Conservation (phyloP, 345 rosid species). For the Dipteronia dyeriana region DNA sequence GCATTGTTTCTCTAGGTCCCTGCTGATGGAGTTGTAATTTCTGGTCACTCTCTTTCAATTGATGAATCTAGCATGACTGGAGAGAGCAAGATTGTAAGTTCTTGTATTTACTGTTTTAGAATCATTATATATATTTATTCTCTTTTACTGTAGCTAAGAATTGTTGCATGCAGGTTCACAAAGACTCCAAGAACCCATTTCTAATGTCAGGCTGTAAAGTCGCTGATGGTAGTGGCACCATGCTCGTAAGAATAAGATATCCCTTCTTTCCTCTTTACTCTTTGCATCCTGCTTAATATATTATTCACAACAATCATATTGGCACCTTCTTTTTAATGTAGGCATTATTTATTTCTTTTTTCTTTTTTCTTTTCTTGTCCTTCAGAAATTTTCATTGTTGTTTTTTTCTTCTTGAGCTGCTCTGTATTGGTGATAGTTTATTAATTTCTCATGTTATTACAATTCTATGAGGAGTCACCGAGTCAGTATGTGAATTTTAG, state of each 20-base stretch:
- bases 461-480: too few species aligned
- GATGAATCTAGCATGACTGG: constrained; percentile 99
- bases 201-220: constrained; percentile 99
- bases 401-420: background rate
- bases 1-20: constrained; percentile 61
- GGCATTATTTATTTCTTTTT: background rate
- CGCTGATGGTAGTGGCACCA: constrained; percentile 91
- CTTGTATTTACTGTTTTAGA: constrained; percentile 1
- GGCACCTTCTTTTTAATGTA: background rate
- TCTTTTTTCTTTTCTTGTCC: background rate
- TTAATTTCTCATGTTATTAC: too few species aligned
- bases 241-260: constrained; percentile 62
- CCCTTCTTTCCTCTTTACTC: background rate
- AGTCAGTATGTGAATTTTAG: too few species aligned
- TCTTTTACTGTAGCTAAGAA: constrained; percentile 20
- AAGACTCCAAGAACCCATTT: constrained; percentile 77
- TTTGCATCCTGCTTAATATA: background rate
- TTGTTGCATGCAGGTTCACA: constrained; percentile 60
- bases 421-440: too few species aligned
- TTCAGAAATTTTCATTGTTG: background rate
- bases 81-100: constrained; percentile 87
- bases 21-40: constrained; percentile 86
- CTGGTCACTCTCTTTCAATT: constrained; percentile 81
- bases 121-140: constrained; percentile 7
- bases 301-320: background rate